phyloP scores from a whole-genome alignment of 73 alveolate genomes.

The Diophrys appendiculata region DNA sequence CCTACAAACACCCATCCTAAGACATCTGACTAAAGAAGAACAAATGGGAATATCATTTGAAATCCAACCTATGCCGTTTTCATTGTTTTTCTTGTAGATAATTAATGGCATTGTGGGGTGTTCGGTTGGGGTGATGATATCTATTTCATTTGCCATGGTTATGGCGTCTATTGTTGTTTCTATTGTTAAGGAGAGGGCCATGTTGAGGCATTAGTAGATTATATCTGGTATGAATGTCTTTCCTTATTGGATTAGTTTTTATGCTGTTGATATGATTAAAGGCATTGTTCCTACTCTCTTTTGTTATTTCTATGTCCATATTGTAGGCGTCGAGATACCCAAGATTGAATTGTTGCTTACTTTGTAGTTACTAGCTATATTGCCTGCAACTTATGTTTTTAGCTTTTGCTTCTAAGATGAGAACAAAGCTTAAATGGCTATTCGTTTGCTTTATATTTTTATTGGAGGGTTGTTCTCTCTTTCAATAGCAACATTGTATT shows the following conservation, averaged over 20 bases:
- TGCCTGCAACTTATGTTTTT: constrained; percentile 57
- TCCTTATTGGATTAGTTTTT: constrained; percentile 95
- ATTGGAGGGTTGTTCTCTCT: constrained; percentile 67
- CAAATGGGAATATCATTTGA: no score
- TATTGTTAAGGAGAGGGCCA: constrained; percentile 89
- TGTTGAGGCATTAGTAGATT: constrained; percentile 89
- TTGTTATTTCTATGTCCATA: constrained; percentile 56
- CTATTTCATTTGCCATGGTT: constrained; percentile 92
- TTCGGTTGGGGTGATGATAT: no score
- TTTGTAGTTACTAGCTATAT: constrained; percentile 65
- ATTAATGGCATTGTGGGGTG: no score
- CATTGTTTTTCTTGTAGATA: no score
- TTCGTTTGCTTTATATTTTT: constrained; percentile 54
- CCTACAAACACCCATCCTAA: no score
- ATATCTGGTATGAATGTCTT: constrained; percentile 84
- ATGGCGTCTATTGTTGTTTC: constrained; percentile 86
- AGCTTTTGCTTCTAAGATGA: constrained; percentile 70
- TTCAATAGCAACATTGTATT: not conserved
- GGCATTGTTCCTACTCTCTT: constrained; percentile 73
- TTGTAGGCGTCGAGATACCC: constrained; percentile 48
- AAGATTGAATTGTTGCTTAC: constrained; percentile 46
- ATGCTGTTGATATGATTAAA: constrained; percentile 85
- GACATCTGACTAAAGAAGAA: no score
- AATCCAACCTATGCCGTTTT: no score
- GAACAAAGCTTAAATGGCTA: constrained; percentile 57